Base-by-base conservation (phyloP, 1,139 yeast species). In the Suhomyces bokatorum region DNA sequence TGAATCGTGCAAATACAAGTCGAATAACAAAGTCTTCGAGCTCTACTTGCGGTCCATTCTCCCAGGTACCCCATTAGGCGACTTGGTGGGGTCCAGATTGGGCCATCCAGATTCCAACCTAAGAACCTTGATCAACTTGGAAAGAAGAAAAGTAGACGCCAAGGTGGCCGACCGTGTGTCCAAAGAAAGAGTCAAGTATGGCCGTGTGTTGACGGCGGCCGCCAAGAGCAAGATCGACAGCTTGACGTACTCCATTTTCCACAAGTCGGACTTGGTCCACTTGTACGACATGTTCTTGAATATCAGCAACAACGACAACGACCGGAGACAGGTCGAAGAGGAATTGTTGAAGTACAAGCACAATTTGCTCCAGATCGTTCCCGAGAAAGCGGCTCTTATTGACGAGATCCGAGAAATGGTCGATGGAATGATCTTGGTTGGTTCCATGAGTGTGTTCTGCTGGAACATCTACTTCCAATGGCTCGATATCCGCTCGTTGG, bases 381-480 rank as follows among this genome's bases (percentile, higher is more conserved):
- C 75, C 0, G 81, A 83, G 2, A 66, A 67, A 14, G 47, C 46
- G 4, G 38, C 50, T 1, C 60, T 75, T 40, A 65, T 67, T n/a
- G 53, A 54, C 2, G 75, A 78, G 35, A 68, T 89, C 4, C 68
- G 69, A 41, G 80, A 78, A 11, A 73, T 81, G 75, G 80, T 83
- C 1, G 85, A 81, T 16, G 96, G 86, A 32, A 80, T 91, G 83
- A 81, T 90, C 3, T 66, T 85, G 24, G 80, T 93, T 12, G 77
- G 79, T 34, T 78, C 83, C 13, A 73, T 76, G 0, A 81, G 83
- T 22, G 67, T 77, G 26, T 68, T 78, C 33, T 89, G 93, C 1
- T 93, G 97, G 96, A 73, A 77, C 40, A 60, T 85, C 12, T 81
- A 81, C 54, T 80, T 90, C 53, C 96, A 93, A 55, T 86, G 93